phyloP scores from a whole-genome alignment of 2,329 filamentous ascomycete species.

The Epichloe festucae region DNA sequence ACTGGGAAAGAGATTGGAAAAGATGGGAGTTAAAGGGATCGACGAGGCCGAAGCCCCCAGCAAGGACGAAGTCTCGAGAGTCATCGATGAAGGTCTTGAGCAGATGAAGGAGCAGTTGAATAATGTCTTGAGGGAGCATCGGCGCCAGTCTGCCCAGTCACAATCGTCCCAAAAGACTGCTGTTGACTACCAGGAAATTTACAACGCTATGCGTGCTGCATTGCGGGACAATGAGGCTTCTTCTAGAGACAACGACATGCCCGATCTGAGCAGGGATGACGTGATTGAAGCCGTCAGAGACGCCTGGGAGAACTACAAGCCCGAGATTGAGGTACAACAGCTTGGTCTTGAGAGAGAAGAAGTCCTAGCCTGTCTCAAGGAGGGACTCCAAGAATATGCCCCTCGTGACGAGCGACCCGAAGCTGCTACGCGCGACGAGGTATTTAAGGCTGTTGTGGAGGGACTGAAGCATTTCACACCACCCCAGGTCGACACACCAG shows the following conservation, averaged over 20 bases:
- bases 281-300: conserved; percentile 79
- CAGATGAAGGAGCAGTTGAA: conserved; percentile 80
- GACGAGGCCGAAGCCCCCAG: conserved; percentile 38
- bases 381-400: conserved; percentile 69
- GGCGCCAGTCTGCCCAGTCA: conserved; percentile 53
- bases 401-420: conserved; percentile 37
- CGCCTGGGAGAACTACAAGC: conserved; percentile 89
- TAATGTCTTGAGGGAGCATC: conserved; percentile 61
- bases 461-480: conserved; percentile 71
- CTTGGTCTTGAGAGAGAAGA: conserved; percentile 85
- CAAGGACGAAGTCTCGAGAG: conserved; percentile 57
- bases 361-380: conserved; percentile 71
- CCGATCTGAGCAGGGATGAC: conserved; percentile 57
- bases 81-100: conserved; percentile 67
- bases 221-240: conserved; percentile 46
- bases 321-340: conserved; percentile 81
- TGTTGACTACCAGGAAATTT: conserved; percentile 73
- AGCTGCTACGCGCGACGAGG: conserved; percentile 66
- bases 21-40: conserved; percentile 36
- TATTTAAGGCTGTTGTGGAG: conserved; percentile 74
- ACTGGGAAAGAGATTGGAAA: conserved; percentile 74
- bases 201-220: conserved; percentile 70
- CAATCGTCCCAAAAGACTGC: conserved; percentile 44
- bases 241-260: conserved; percentile 22
- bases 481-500: conserved; percentile 56